phyloP scores from a whole-genome alignment of 164 flowering plant species.

The Tetracentron sinense region DNA sequence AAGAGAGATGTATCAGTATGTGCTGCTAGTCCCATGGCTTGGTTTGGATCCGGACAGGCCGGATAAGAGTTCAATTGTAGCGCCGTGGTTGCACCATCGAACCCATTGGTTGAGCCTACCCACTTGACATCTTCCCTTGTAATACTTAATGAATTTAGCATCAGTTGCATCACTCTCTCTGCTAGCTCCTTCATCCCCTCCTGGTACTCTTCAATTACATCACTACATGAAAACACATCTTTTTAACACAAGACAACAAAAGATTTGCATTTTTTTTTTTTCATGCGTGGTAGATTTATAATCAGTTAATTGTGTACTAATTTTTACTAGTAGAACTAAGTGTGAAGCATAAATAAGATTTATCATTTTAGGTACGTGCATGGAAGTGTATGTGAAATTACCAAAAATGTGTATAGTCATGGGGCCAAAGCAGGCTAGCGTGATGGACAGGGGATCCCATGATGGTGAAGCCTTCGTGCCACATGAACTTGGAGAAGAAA shows the following conservation, averaged over 20 bases:
- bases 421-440: slow-evolving; percentile 53
- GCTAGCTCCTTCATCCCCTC: slow-evolving; percentile 40
- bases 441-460: slow-evolving; percentile 39
- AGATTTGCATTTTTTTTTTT: no score
- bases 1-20: slow-evolving; percentile 65
- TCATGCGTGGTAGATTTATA: no score
- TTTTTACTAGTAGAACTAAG: no score
- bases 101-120: not conserved
- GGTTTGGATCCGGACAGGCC: slow-evolving; percentile 50
- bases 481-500: slow-evolving; percentile 48
- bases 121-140: slow-evolving; percentile 18
- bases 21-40: slow-evolving; percentile 58
- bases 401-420: no score
- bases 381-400: no score
- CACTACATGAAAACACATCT: slow-evolving; percentile 45
- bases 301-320: no score
- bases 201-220: slow-evolving; percentile 43
- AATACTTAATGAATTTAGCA: slow-evolving; percentile 31
- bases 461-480: slow-evolving; percentile 69
- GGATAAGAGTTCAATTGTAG: slow-evolving; percentile 66
- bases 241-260: no score
- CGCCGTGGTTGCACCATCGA: slow-evolving; percentile 20
- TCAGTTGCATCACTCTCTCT: slow-evolving; percentile 22
- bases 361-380: no score
- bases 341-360: no score